Percentiles rank a stretch among this genome's conserved stretches.
Conservation (phyloP, 495 filamentous ascomycete genomes). For the Usnea hakonensis region DNA sequence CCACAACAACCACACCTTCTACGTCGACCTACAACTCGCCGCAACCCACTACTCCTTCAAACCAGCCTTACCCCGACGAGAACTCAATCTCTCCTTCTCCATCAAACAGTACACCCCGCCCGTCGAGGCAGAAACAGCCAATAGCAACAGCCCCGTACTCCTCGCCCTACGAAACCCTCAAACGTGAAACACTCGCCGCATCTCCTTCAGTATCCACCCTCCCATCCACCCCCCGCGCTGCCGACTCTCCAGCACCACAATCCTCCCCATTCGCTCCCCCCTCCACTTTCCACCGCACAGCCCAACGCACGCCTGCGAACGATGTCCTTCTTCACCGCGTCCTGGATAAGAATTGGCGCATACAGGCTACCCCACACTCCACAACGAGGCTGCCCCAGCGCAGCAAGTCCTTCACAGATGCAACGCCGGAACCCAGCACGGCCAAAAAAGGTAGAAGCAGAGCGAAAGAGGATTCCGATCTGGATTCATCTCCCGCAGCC, state of each 20-base stretch:
- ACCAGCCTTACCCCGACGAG: conserved; percentile 43
- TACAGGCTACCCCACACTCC: conserved; percentile 82
- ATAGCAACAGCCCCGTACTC: conserved; percentile 52
- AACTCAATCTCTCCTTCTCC: conserved; percentile 49
- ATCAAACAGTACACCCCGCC: conserved; percentile 44
- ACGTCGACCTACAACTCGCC: conserved; percentile 30
- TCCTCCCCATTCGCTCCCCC: conserved; percentile 47
- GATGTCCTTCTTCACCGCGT: conserved; percentile 82
- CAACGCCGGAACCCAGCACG: conserved; percentile 26
- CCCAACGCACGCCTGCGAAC: conserved; percentile 24
- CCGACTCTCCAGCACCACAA: conserved; percentile 26
- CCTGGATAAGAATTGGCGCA: conserved; percentile 85
- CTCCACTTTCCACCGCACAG: conserved; percentile 26
- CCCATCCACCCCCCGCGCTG: conserved; percentile 38
- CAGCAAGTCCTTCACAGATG: conserved; percentile 23
- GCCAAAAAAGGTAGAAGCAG: conserved; percentile 33
- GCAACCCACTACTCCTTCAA: conserved; percentile 40
- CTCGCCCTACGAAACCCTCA: conserved; percentile 60
- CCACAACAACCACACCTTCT: conserved; percentile 43
- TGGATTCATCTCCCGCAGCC: conserved; percentile 68
- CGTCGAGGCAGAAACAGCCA: conserved; percentile 40
- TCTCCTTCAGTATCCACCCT: conserved; percentile 38
- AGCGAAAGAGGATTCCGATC: conserved; percentile 45
- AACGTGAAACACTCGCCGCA: conserved; percentile 45
- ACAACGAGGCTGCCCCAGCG: conserved; percentile 27